phyloP scores from a whole-genome alignment of 371 early-diverging fungal genomes.

The Rhizomucor miehei region DNA sequence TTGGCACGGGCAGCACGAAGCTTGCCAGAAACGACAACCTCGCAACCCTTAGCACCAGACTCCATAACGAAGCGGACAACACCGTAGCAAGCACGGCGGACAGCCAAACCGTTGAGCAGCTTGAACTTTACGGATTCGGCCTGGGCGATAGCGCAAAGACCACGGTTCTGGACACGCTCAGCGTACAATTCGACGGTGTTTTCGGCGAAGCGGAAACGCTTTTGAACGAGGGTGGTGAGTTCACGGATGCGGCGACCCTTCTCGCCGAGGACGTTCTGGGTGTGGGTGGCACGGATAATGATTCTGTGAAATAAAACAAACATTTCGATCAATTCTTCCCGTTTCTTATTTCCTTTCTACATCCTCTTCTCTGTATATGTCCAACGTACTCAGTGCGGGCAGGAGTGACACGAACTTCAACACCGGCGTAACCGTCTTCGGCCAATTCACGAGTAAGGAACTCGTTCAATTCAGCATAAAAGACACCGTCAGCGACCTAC shows the following conservation, averaged over 20 bases:
- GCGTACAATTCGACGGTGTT: conserved; percentile 98
- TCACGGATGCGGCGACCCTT: conserved; percentile 99
- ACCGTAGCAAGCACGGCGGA: conserved; percentile 98
- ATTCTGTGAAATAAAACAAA: conserved; percentile 53
- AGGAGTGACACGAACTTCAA: conserved; percentile 98
- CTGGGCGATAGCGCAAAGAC: conserved; percentile 99
- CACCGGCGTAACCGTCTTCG: conserved; percentile 94
- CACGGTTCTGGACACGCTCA: conserved; percentile 98
- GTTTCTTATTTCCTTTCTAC: not conserved
- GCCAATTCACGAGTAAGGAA: conserved; percentile 95
- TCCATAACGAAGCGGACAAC: conserved; percentile 99
- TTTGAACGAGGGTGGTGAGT: conserved; percentile 97
- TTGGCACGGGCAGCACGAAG: conserved; percentile 99
- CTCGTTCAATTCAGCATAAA: conserved; percentile 99
- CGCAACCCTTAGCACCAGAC: conserved; percentile 99
- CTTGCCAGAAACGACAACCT: conserved; percentile 99
- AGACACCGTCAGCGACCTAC: conserved; percentile 98
- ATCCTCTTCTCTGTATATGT: not conserved
- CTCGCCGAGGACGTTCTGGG: conserved; percentile 98
- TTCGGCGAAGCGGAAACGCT: conserved; percentile 99
- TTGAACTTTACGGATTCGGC: conserved; percentile 98
- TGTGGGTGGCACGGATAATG: conserved; percentile 98
- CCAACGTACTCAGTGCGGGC: conserved; percentile 89
- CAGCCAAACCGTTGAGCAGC: conserved; percentile 96
- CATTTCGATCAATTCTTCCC: not conserved